Percentiles rank a stretch among this genome's conserved stretches.
These are phyloP conservation scores for Pelargonium fulgidum DNA, from an alignment of 441 rosid genomes.

Conservation along the genomic window DNA sequence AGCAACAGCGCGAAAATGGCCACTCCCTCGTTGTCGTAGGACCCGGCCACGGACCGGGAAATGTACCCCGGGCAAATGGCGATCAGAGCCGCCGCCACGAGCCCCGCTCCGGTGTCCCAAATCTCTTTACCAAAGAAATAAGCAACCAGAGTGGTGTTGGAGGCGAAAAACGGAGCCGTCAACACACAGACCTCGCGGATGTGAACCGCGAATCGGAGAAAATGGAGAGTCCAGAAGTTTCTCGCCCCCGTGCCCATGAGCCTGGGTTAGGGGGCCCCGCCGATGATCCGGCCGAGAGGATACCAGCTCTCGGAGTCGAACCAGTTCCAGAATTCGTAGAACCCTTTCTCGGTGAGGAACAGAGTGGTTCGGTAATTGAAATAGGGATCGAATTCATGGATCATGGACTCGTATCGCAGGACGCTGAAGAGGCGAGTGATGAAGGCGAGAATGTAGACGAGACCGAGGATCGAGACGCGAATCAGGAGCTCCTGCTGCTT, in stretches of 20 bases:
- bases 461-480: slow-evolving; percentile 71
- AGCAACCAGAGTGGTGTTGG: slow-evolving; percentile 88
- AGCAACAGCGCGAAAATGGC: slow-evolving; percentile 78
- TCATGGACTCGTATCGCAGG: slow-evolving; percentile 96
- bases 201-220: slow-evolving; percentile 76
- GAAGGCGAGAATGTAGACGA: slow-evolving; percentile 79
- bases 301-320: slow-evolving; percentile 96
- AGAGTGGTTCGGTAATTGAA: slow-evolving; percentile 94
- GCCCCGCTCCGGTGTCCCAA: slow-evolving; percentile 93
- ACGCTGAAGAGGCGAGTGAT: slow-evolving; percentile 81
- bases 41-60: slow-evolving; percentile 87
- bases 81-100: slow-evolving; percentile 78
- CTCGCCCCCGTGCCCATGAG: slow-evolving; percentile 94
- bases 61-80: slow-evolving; percentile 93
- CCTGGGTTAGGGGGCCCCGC: slow-evolving; percentile 93
- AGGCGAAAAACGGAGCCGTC: slow-evolving; percentile 91
- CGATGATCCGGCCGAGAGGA: slow-evolving; percentile 88
- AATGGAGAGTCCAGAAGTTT: slow-evolving; percentile 56
- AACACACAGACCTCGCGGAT: slow-evolving; percentile 96
- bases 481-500: slow-evolving; percentile 90
- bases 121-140: slow-evolving; percentile 93
- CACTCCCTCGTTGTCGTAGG: slow-evolving; percentile 88
- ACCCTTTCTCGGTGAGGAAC: slow-evolving; percentile 79
- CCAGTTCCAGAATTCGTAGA: slow-evolving; percentile 99
- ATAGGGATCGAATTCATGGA: slow-evolving; percentile 97